Evolutionary conservation across 169 alveolate genomes (phyloP).

Genomic region (Miamiensis avidus): DNA sequence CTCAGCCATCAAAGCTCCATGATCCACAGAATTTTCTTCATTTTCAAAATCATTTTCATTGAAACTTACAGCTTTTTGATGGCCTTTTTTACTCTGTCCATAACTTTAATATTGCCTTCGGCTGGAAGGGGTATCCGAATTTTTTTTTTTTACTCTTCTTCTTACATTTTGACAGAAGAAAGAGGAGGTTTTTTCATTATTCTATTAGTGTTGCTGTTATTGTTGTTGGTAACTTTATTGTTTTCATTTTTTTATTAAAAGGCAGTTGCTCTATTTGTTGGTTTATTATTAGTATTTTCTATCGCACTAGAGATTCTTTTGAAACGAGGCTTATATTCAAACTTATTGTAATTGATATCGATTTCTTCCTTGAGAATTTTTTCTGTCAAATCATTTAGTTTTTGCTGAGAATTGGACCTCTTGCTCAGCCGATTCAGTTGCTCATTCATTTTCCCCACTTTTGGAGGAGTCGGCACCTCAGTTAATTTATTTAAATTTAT

Average conservation of each 20-base stretch:
- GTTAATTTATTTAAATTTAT: no score
- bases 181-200: no score
- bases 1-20: background rate
- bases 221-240: background rate
- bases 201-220: no score
- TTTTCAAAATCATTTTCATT: background rate
- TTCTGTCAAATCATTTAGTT: background rate
- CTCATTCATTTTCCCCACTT: no score
- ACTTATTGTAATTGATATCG: background rate
- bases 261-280: background rate
- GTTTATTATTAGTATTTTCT: background rate
- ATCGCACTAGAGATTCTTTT: background rate
- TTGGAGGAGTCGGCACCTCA: no score
- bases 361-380: background rate
- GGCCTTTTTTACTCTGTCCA: background rate
- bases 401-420: background rate
- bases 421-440: background rate
- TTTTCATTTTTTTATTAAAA: no score
- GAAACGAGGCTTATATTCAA: background rate
- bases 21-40: background rate
- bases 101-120: background rate
- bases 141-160: background rate
- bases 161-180: no score
- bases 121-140: background rate
- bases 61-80: background rate